phyloP scores from a whole-genome alignment of 345 rosid genomes.

The Triadica sebifera region DNA sequence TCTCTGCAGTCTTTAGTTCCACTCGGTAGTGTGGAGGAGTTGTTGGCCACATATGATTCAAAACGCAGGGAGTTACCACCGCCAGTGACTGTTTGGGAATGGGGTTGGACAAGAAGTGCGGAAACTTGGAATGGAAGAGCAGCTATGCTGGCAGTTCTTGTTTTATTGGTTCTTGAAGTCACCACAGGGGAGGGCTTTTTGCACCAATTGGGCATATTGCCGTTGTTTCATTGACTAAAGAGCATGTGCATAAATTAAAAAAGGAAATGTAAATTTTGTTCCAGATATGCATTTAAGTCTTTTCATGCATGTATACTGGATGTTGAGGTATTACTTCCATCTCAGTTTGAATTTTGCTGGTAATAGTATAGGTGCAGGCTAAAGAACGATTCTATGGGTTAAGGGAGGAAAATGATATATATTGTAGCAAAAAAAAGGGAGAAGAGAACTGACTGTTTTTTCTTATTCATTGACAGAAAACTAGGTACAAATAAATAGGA shows the following conservation, averaged over 20 bases:
- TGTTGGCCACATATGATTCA: constrained; percentile 84
- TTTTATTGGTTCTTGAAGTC: constrained; percentile 79
- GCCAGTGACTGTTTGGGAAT: constrained; percentile 93
- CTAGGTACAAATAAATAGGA: too few relatives aligned
- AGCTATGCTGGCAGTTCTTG: constrained; percentile 90
- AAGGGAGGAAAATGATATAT: constrained; percentile 1
- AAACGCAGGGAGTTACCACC: constrained; percentile 89
- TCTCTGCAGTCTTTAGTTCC: constrained; percentile 86
- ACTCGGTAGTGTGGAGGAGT: constrained; percentile 87
- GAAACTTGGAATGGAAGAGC: constrained; percentile 99
- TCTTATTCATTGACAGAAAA: too few relatives aligned
- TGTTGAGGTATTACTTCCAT: not conserved
- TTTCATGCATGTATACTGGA: constrained; percentile 8
- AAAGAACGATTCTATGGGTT: not conserved
- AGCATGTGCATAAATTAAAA: not conserved
- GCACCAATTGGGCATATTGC: constrained; percentile 90
- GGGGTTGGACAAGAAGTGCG: constrained; percentile 99
- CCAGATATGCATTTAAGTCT: not conserved
- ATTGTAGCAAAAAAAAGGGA: too few relatives aligned
- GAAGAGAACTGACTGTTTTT: too few relatives aligned
- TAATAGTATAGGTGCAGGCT: constrained; percentile 15
- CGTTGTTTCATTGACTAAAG: constrained; percentile 42
- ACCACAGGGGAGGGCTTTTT: constrained; percentile 92
- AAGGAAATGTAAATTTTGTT: constrained; percentile 22
- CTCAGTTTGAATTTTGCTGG: constrained; percentile 13